A percentile compares a stretch with the other conserved stretches of the same genome.
Evolutionary conservation across 1,139 yeast genomes (phyloP).

Genomic region (Taiozyma sp.): DNA sequence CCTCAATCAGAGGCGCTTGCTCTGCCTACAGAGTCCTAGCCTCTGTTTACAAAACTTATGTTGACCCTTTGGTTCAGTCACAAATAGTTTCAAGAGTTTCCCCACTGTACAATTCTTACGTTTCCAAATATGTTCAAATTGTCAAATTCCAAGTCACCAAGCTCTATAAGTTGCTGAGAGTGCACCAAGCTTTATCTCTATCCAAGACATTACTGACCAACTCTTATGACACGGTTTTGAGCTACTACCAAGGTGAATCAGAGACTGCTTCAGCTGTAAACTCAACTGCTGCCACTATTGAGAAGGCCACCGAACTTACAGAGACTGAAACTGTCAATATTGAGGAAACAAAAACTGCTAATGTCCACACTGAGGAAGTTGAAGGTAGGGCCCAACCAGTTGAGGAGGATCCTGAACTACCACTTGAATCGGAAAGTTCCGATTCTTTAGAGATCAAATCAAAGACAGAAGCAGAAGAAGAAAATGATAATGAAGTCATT

Average conservation of each 20-base stretch:
- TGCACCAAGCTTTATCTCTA: conserved; percentile 12
- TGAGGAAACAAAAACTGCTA: background rate
- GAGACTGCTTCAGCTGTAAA: conserved; percentile 1
- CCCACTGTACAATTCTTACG: conserved; percentile 8
- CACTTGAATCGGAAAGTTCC: background rate
- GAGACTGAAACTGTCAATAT: background rate
- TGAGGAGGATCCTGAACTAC: conserved; percentile 3
- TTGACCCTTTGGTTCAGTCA: background rate
- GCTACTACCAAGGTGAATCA: conserved; percentile 3
- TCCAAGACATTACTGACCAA: conserved; percentile 11
- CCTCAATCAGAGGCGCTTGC: background rate
- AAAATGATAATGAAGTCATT: conserved; percentile 4
- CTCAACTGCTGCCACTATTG: background rate
- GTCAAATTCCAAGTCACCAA: conserved; percentile 4
- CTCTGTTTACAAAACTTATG: background rate
- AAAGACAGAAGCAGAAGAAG: background rate
- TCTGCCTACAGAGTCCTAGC: background rate
- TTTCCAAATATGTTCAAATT: conserved; percentile 5
- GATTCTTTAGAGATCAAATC: conserved; percentile 2
- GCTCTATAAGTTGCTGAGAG: conserved; percentile 14
- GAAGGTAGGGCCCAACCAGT: background rate
- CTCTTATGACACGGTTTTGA: conserved; percentile 13
- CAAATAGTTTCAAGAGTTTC: background rate
- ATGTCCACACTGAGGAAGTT: background rate
- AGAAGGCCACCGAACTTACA: background rate